Evolutionary conservation across 768 basidiomycete genomes (phyloP).

Genomic region (Dioszegia aurantiaca): DNA sequence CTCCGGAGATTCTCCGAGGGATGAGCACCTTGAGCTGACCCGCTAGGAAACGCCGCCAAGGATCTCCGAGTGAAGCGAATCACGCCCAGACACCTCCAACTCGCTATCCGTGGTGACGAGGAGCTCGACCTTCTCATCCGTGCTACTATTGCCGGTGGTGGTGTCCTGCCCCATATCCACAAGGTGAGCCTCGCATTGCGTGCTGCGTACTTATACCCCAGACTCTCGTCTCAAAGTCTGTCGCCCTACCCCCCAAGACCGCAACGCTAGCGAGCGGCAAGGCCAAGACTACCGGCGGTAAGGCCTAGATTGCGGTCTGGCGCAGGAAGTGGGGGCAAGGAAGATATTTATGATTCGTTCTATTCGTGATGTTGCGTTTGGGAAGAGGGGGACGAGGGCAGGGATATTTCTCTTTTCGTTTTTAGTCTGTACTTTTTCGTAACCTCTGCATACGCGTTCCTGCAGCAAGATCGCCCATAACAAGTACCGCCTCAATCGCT

Average conservation of each 20-base stretch:
- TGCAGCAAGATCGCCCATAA: too few relatives aligned
- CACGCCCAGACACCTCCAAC: constrained; percentile 89
- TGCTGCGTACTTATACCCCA: constrained; percentile 1
- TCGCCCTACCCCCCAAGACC: neutral
- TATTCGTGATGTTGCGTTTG: too few relatives aligned
- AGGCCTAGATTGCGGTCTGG: too few relatives aligned
- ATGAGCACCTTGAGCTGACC: neutral
- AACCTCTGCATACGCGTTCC: neutral
- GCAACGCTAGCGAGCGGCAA: constrained; percentile 1
- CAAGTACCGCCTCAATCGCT: neutral
- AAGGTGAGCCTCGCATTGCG: constrained; percentile 48
- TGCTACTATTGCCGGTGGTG: constrained; percentile 76
- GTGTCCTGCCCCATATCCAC: constrained; percentile 54
- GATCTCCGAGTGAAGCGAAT: constrained; percentile 97
- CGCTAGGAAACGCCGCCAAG: constrained; percentile 89
- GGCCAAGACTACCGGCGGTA: constrained; percentile 27
- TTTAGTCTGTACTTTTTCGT: too few relatives aligned
- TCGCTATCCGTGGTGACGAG: constrained; percentile 95
- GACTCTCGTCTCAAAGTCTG: constrained; percentile 37
- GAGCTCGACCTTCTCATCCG: constrained; percentile 93
- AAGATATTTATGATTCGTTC: too few relatives aligned
- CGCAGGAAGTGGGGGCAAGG: too few relatives aligned
- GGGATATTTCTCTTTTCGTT: neutral
- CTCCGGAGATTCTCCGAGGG: too few relatives aligned
- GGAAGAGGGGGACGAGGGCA: neutral